Evolutionary conservation across 2,329 filamentous ascomycete species (phyloP).

Genomic region (Aspergillus quadrilineatus): DNA sequence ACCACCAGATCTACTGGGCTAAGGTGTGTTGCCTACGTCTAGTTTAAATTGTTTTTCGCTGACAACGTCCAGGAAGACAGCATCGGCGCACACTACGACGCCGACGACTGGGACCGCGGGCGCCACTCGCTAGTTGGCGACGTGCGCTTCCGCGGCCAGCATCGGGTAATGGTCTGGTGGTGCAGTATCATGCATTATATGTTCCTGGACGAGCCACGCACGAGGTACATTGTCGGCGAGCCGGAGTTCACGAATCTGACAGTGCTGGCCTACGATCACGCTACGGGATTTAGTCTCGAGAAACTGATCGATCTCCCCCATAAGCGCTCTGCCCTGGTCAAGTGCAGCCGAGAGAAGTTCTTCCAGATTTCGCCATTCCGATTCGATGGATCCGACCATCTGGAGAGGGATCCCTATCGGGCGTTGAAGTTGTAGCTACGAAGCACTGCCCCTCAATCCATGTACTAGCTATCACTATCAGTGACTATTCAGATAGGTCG

Average conservation of each 20-base stretch:
- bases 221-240: conserved; percentile 58
- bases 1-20: conserved; percentile 78
- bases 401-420: conserved; percentile 23
- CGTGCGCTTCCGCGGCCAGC: conserved; percentile 53
- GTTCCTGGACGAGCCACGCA: conserved; percentile 59
- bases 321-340: conserved; percentile 67
- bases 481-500: not conserved
- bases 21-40: conserved; percentile 46
- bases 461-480: not conserved
- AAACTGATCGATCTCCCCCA: conserved; percentile 70
- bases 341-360: conserved; percentile 64
- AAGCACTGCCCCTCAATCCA: too few species aligned
- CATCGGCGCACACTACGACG: conserved; percentile 7
- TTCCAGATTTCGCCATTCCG: conserved; percentile 58
- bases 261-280: conserved; percentile 70
- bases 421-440: conserved; percentile 21
- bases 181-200: conserved; percentile 58
- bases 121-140: conserved; percentile 46
- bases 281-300: conserved; percentile 69
- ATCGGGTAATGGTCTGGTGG: conserved; percentile 59
- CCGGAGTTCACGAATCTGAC: conserved; percentile 69
- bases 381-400: conserved; percentile 22
- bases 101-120: conserved; percentile 9
- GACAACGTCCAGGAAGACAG: conserved; percentile 51
- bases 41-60: not conserved